Percentiles rank a stretch among this genome's conserved stretches.
These are phyloP conservation scores for Halenospora varia DNA, from an alignment of 495 filamentous ascomycete species.

Conservation along the genomic window DNA sequence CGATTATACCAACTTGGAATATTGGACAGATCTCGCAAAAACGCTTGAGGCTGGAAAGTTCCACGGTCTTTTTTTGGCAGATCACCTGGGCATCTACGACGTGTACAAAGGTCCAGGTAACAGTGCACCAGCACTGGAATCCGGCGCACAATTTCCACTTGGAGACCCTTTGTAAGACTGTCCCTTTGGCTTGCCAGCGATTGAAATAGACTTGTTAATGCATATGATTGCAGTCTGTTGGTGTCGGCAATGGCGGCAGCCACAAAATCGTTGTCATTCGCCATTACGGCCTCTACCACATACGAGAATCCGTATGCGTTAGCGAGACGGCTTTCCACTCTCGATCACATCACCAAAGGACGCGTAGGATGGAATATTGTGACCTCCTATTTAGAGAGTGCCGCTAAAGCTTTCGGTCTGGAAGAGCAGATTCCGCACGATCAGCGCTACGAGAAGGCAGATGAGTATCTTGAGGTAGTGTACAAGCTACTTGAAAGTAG, in stretches of 20 bases:
- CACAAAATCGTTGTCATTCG: slow-evolving; percentile 11
- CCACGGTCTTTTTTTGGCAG: slow-evolving; percentile 61
- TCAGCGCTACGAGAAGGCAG: slow-evolving; percentile 60
- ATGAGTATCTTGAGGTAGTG: slow-evolving; percentile 65
- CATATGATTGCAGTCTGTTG: too few relatives aligned
- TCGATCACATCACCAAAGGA: slow-evolving; percentile 11
- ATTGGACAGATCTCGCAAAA: slow-evolving; percentile 20
- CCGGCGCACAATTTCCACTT: not conserved
- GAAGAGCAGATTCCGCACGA: slow-evolving; percentile 59
- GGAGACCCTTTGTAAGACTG: slow-evolving; percentile 51
- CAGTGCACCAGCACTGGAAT: slow-evolving; percentile 31
- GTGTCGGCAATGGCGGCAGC: slow-evolving; percentile 10
- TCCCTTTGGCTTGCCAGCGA: slow-evolving; percentile 19
- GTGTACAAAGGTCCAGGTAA: slow-evolving; percentile 49
- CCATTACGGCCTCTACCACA: slow-evolving; percentile 8
- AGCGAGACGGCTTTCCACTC: slow-evolving; percentile 12
- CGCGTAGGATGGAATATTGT: slow-evolving; percentile 62
- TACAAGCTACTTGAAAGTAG: slow-evolving; percentile 69
- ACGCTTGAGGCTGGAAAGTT: slow-evolving; percentile 57
- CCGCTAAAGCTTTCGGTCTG: slow-evolving; percentile 55
- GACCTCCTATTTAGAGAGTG: slow-evolving; percentile 57
- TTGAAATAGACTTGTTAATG: too few relatives aligned
- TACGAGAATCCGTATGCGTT: slow-evolving; percentile 14
- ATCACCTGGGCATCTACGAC: slow-evolving; percentile 53
- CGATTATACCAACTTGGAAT: not conserved